Evolutionary conservation across 441 rosid genomes (phyloP).

Genomic region (Pelargonium fulgidum): DNA sequence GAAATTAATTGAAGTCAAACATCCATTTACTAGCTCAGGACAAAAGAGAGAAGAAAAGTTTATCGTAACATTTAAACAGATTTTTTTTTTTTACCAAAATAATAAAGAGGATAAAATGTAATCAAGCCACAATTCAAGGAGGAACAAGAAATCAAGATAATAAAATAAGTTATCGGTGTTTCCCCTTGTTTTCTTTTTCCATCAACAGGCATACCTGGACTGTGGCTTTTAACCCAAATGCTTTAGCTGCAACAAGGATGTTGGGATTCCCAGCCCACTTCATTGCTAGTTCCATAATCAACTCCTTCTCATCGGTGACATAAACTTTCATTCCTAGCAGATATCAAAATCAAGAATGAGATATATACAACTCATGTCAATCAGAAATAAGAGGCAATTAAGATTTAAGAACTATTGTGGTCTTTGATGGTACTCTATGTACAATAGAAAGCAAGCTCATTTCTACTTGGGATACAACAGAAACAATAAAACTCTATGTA

Average conservation of each 20-base stretch:
- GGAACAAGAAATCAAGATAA: background rate
- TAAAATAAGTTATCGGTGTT: background rate
- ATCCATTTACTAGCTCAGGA: too few species aligned
- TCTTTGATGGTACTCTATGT: background rate
- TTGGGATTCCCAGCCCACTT: constrained; percentile 82
- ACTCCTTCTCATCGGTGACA: constrained; percentile 59
- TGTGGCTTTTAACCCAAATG: constrained; percentile 56
- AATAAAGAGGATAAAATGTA: background rate
- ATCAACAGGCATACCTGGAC: constrained; percentile 38
- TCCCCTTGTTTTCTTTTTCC: background rate
- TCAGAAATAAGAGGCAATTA: too few species aligned
- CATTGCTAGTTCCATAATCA: constrained; percentile 56
- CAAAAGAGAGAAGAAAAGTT: too few species aligned
- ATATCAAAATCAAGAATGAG: constrained; percentile 10
- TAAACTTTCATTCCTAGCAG: constrained; percentile 58
- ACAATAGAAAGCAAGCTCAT: too few species aligned
- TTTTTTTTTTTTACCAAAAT: background rate
- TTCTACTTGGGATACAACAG: too few species aligned
- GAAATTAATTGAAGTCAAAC: too few species aligned
- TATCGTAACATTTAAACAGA: background rate
- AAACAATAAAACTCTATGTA: too few species aligned
- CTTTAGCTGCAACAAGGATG: constrained; percentile 46
- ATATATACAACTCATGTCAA: background rate
- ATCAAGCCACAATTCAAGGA: background rate
- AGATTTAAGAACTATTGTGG: background rate